A percentile compares a stretch with the other conserved stretches of the same genome.
Conservation (phyloP, 805 yeast species). For the Hanseniaspora jakobsenii region DNA sequence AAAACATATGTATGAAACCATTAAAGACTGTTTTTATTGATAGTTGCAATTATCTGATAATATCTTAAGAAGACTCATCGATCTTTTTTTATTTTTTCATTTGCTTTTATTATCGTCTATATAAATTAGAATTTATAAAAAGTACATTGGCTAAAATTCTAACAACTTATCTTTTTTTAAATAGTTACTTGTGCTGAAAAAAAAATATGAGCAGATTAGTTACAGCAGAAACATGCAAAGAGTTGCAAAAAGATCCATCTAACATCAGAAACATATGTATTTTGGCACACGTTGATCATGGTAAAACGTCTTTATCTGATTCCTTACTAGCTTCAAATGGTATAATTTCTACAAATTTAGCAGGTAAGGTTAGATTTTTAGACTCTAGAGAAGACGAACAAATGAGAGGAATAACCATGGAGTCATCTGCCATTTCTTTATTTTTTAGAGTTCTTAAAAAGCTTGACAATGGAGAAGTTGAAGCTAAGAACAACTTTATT, state of each 20-base stretch:
- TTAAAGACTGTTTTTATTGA: too few species aligned
- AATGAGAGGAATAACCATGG: slow-evolving; percentile 94
- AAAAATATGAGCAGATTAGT: slow-evolving; percentile 28
- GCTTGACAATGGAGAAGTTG: slow-evolving; percentile 54
- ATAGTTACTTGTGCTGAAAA: too few species aligned
- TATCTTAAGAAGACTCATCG: too few species aligned
- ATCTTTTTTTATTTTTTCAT: background rate
- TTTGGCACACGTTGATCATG: slow-evolving; percentile 96
- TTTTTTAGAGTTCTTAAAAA: slow-evolving; percentile 60
- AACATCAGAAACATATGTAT: slow-evolving; percentile 83
- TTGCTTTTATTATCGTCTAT: too few species aligned
- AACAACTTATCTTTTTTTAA: background rate
- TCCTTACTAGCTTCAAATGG: slow-evolving; percentile 90
- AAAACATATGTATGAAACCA: too few species aligned
- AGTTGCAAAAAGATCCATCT: slow-evolving; percentile 57
- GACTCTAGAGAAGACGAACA: slow-evolving; percentile 96
- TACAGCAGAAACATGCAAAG: slow-evolving; percentile 49
- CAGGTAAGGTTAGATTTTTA: slow-evolving; percentile 84
- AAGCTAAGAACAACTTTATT: slow-evolving; percentile 67
- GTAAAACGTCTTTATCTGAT: slow-evolving; percentile 90
- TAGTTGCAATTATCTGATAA: too few species aligned
- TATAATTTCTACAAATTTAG: slow-evolving; percentile 84
- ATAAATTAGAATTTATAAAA: background rate
- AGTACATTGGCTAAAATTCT: background rate
- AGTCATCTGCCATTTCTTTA: slow-evolving; percentile 87